Evolutionary conservation across 345 rosid genomes (phyloP).

Genomic region (Ceriops zippeliana): DNA sequence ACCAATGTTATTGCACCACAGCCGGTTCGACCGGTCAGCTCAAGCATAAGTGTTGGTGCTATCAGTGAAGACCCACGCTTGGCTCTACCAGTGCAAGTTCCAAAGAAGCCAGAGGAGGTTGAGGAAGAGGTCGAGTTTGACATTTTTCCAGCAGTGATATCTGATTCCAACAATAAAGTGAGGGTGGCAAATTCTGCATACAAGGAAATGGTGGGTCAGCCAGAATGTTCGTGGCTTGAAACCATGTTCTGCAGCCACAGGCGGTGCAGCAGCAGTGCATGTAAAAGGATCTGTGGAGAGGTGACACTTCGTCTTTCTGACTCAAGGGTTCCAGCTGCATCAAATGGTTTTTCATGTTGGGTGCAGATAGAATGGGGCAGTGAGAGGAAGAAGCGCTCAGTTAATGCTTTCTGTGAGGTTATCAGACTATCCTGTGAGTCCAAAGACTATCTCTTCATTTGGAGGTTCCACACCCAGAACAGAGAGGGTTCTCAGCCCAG

Average conservation of each 20-base stretch:
- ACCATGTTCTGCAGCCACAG: conserved; percentile 41
- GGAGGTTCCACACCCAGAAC: conserved; percentile 68
- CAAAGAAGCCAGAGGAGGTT: conserved; percentile 57
- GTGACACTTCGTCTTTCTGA: conserved; percentile 54
- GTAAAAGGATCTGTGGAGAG: conserved; percentile 78
- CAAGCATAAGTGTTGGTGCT: conserved; percentile 61
- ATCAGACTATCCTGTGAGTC: conserved; percentile 51
- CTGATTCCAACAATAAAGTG: conserved; percentile 74
- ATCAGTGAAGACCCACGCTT: conserved; percentile 35
- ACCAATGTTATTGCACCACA: conserved; percentile 56
- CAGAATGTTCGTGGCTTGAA: conserved; percentile 89
- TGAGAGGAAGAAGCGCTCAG: conserved; percentile 43
- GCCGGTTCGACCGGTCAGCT: conserved; percentile 75
- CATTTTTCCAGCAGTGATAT: conserved; percentile 59
- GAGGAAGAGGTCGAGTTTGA: conserved; percentile 80
- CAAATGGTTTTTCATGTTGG: conserved; percentile 81
- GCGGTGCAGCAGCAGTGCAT: conserved; percentile 14
- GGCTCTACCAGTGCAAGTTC: conserved; percentile 16
- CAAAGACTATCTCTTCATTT: conserved; percentile 61
- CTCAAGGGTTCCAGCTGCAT: conserved; percentile 33
- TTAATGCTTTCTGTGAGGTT: conserved; percentile 68
- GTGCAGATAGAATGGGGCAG: conserved; percentile 81
- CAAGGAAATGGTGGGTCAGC: conserved; percentile 95
- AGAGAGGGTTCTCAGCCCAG: conserved; percentile 35
- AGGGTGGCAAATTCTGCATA: conserved; percentile 85